Conservation (phyloP, 169 alveolate species). For the Ichthyophthirius multifiliis region DNA sequence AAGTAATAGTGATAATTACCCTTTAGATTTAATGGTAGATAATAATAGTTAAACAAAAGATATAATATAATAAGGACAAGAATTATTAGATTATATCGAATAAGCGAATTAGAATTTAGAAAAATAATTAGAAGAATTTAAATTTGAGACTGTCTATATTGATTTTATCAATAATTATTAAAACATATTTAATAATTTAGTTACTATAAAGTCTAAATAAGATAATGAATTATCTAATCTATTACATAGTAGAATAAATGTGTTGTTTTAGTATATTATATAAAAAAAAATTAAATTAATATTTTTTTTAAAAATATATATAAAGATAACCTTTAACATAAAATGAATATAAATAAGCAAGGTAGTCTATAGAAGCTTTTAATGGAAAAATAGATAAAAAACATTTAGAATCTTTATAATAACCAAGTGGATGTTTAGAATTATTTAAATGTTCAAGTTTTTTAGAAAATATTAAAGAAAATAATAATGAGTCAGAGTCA, state of each 20-base stretch:
- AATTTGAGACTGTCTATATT: slow-evolving; percentile 2
- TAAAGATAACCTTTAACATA: background rate
- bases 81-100: background rate
- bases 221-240: background rate
- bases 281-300: background rate
- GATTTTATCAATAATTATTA: background rate
- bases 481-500: background rate
- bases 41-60: background rate
- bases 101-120: background rate
- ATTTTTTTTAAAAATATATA: background rate
- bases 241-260: background rate
- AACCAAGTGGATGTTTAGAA: no score
- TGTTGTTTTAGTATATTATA: background rate
- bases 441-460: no score
- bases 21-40: background rate
- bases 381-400: background rate
- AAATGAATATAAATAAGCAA: background rate
- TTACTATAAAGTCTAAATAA: background rate
- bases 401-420: background rate
- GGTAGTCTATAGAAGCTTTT: background rate
- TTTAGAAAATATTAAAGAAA: background rate
- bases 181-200: background rate
- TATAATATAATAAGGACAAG: background rate
- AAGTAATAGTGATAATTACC: background rate
- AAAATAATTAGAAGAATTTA: background rate